Percentiles rank a stretch among this genome's conserved stretches.
phyloP scores from a whole-genome alignment of 75 land plant species.

The Pinus albicaulis region DNA sequence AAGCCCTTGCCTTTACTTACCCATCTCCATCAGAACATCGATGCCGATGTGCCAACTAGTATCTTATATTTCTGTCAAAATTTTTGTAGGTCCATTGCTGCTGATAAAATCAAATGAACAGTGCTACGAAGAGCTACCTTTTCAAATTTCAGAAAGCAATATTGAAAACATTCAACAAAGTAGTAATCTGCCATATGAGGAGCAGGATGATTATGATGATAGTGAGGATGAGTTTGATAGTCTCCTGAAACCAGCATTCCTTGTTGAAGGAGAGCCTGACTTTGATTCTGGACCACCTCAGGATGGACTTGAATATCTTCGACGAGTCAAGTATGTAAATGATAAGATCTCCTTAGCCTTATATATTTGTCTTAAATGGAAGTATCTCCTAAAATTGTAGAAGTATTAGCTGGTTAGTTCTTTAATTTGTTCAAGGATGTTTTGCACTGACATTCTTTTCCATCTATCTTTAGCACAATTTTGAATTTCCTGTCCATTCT shows the following conservation, averaged over 20 bases:
- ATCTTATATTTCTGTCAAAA: too few species aligned
- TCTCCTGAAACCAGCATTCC: slow-evolving; percentile 68
- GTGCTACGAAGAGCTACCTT: slow-evolving; percentile 1
- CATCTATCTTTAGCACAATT: too few species aligned
- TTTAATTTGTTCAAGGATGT: background rate
- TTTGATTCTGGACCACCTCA: slow-evolving; percentile 90
- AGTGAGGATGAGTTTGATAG: slow-evolving; percentile 65
- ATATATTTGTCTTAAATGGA: background rate
- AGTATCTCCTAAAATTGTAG: background rate
- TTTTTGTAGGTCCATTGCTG: background rate
- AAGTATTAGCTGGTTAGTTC: background rate
- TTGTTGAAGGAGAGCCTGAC: slow-evolving; percentile 86
- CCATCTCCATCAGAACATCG: too few species aligned
- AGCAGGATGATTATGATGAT: slow-evolving; percentile 25
- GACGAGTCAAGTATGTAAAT: slow-evolving; percentile 72
- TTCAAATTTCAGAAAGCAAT: background rate
- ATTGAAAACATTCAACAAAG: background rate
- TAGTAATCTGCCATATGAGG: slow-evolving; percentile 3
- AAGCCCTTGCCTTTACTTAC: too few species aligned
- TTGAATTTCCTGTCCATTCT: too few species aligned
- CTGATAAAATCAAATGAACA: background rate
- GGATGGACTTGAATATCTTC: slow-evolving; percentile 87
- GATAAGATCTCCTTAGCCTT: too few species aligned
- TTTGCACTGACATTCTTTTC: background rate
- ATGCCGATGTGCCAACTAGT: too few species aligned